Evolutionary conservation across 164 flowering plant species (phyloP), one percentile per base, ranked within the genome.

Genomic region (Nelumbo lutea): DNA sequence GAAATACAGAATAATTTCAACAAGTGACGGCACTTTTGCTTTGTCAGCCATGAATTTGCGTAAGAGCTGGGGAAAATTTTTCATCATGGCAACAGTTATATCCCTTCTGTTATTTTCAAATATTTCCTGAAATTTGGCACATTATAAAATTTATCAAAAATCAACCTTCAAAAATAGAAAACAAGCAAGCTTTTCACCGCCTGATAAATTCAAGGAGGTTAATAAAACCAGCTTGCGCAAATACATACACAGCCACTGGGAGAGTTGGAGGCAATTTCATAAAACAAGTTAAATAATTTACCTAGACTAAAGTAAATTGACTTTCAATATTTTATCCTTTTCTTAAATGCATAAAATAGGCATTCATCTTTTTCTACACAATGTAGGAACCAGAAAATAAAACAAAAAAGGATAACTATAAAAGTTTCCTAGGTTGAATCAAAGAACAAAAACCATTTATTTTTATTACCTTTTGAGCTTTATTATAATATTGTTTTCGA

Each of bases 1-100:
- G 84, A 90, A 80, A 74, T 86, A 78, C 70, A 83, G 46, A 53
- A 88, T 78, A 55, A 91, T 84, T 56, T 93, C 97, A 69, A 88
- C 79, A 59, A 96, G 71, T 45, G 87, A 74, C 42, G 97, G 77
- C 14, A 88, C 80, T 81, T 96, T 93, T 55, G 84, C 85, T 75
- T 91, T 89, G 76, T 96, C 98, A 75, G 91, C 85, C 85, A 93
- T 78, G 75, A 81, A 96, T 72, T 96, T 93, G 59, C 86, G 93
- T 51, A 96, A 79, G 47, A 96, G 88, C 59, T 77, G 84, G 43
- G 98, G 88, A 62, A 91, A 93, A 73, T 83, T 88, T 79, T 90
- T 93, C 90, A 96, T 85, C 90, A 93, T 84, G 72, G 87, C 86
- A 76, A 82, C 45, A 65, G 99, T 93, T 72, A 93, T 83, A 56